phyloP scores from a whole-genome alignment of 768 basidiomycete species.

The Lyophyllum atratum region DNA sequence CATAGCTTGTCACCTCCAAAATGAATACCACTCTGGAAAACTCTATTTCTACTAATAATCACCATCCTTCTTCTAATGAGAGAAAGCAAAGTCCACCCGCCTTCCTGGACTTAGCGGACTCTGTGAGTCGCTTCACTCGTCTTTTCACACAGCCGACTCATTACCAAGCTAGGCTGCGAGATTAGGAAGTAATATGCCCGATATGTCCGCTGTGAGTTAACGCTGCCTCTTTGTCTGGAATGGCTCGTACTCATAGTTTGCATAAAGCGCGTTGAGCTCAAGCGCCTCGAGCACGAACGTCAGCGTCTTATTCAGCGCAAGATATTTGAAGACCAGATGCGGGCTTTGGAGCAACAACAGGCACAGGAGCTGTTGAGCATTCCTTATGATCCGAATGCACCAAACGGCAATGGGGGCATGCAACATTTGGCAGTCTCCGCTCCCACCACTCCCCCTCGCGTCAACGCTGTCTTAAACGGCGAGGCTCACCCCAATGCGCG shows the following conservation, averaged over 20 bases:
- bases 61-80: conserved; percentile 65
- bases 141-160: conserved; percentile 19
- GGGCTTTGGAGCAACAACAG: conserved; percentile 88
- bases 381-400: conserved; percentile 58
- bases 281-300: conserved; percentile 89
- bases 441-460: conserved; percentile 84
- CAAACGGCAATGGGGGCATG: conserved; percentile 46
- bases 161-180: conserved; percentile 64
- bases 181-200: conserved; percentile 84
- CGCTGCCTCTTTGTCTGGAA: conserved; percentile 2
- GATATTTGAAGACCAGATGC: conserved; percentile 97
- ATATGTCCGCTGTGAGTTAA: conserved; percentile 76
- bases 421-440: conserved; percentile 87
- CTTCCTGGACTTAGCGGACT: conserved; percentile 92
- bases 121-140: conserved; percentile 53
- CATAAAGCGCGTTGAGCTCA: conserved; percentile 83
- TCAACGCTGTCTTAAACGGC: conserved; percentile 69
- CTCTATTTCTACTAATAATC: conserved; percentile 74
- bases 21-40: conserved; percentile 75
- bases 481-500: conserved; percentile 47
- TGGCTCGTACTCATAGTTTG: conserved; percentile 9
- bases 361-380: conserved; percentile 80
- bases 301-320: conserved; percentile 85
- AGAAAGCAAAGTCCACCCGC: conserved; percentile 89
- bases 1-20: conserved; percentile 55